Conservation (phyloP, 2,329 filamentous ascomycete genomes). For the Torrubiellomyces zombiae region DNA sequence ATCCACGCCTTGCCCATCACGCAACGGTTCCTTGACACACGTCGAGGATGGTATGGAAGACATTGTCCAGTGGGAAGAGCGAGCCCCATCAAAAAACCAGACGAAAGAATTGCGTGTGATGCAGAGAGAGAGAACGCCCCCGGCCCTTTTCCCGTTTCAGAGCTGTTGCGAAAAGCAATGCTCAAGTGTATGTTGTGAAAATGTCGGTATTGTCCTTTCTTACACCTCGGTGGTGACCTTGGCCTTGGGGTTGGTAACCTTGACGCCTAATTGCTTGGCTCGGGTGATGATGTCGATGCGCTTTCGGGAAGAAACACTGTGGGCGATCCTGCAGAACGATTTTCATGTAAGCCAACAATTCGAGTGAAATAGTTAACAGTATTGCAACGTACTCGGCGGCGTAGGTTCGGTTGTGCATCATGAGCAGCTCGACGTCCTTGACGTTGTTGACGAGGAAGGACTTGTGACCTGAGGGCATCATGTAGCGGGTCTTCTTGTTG, state of each 20-base stretch:
- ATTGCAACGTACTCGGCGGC: slow-evolving; percentile 73
- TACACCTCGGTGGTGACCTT: slow-evolving; percentile 92
- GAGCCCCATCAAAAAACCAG: too few species aligned
- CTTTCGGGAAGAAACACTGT: slow-evolving; percentile 97
- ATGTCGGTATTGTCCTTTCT: slow-evolving; percentile 13
- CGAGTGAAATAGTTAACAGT: too few species aligned
- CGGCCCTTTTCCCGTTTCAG: too few species aligned
- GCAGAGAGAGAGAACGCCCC: too few species aligned
- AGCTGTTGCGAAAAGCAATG: slow-evolving; percentile 1
- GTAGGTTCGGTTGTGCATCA: slow-evolving; percentile 99
- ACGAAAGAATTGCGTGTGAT: too few species aligned
- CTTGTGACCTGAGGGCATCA: slow-evolving; percentile 99
- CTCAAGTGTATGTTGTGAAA: slow-evolving; percentile 1
- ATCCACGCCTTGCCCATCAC: too few species aligned
- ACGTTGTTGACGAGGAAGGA: slow-evolving; percentile 97
- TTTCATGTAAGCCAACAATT: too few species aligned
- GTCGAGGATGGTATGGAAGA: too few species aligned
- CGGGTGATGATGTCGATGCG: slow-evolving; percentile 93
- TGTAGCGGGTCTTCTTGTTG: slow-evolving; percentile 98
- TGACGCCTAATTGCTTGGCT: slow-evolving; percentile 96
- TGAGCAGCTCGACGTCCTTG: slow-evolving; percentile 87
- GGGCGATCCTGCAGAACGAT: slow-evolving; percentile 77
- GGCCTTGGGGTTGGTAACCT: slow-evolving; percentile 99
- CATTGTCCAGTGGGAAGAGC: too few species aligned
- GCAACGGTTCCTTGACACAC: too few species aligned